Evolutionary conservation across 1,284 basidiomycete genomes (phyloP).

Genomic region (Golubevia sp.): DNA sequence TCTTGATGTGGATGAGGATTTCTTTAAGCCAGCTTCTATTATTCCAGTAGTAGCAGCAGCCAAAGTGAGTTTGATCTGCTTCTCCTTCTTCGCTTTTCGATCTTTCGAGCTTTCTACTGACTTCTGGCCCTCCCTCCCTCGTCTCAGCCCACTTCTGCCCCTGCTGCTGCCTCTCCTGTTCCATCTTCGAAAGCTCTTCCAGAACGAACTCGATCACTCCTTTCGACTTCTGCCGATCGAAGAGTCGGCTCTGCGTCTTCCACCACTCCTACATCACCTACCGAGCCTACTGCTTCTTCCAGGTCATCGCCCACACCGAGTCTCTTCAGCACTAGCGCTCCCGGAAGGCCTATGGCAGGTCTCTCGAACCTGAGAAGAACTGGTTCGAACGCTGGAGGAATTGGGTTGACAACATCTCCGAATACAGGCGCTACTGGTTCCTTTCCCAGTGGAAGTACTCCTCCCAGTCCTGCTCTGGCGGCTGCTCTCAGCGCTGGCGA

Average conservation of each 20-base stretch:
- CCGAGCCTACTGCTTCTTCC: conserved; percentile 3
- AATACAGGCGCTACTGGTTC: conserved; percentile 1
- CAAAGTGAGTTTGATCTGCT: too few species aligned
- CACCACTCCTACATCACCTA: neutral
- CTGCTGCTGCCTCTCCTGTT: too few species aligned
- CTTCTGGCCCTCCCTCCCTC: too few species aligned
- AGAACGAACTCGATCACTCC: too few species aligned
- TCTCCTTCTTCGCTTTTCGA: too few species aligned
- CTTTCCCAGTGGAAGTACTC: conserved; percentile 5
- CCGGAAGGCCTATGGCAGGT: conserved; percentile 32
- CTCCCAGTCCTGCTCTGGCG: conserved; percentile 28
- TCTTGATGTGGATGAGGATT: conserved; percentile 42
- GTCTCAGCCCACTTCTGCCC: too few species aligned
- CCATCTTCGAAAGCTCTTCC: too few species aligned
- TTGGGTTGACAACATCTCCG: neutral
- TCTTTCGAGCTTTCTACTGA: too few species aligned
- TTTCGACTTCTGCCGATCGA: conserved; percentile 1
- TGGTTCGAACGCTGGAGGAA: neutral
- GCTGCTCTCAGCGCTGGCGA: conserved; percentile 24
- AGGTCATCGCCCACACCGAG: conserved; percentile 25
- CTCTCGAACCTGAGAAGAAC: conserved; percentile 34
- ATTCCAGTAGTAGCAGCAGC: too few species aligned
- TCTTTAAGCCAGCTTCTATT: conserved; percentile 19
- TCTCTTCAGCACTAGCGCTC: conserved; percentile 33
- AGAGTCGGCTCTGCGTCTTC: neutral